These are phyloP conservation scores for Hyaloperonospora arabidopsidis DNA, from an alignment of 352 stramenopile species.

Conservation along the genomic window DNA sequence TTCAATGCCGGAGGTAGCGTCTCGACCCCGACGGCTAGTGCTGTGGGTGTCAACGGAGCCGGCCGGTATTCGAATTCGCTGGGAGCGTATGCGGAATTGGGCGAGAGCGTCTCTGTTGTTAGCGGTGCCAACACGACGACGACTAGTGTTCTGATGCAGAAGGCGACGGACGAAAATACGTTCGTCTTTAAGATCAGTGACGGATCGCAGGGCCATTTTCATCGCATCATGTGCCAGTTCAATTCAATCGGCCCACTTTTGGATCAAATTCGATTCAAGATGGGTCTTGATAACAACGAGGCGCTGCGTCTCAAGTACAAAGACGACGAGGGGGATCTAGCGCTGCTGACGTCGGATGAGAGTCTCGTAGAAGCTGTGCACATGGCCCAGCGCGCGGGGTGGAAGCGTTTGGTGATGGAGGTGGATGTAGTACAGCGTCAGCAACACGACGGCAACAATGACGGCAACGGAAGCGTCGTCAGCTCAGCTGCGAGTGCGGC, in stretches of 20 bases:
- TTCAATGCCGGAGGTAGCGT: constrained; percentile 33
- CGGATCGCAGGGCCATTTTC: constrained; percentile 66
- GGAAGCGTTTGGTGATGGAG: constrained; percentile 77
- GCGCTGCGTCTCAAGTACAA: constrained; percentile 81
- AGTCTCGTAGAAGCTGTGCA: constrained; percentile 79
- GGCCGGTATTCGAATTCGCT: constrained; percentile 44
- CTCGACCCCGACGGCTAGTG: constrained; percentile 29
- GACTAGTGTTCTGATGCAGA: constrained; percentile 66
- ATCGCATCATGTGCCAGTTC: constrained; percentile 78
- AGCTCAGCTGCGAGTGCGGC: constrained; percentile 21
- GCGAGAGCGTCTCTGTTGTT: constrained; percentile 82
- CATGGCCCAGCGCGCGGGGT: constrained; percentile 78
- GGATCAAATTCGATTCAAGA: constrained; percentile 78
- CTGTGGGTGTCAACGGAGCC: constrained; percentile 29
- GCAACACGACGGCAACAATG: constrained; percentile 26
- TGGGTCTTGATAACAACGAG: constrained; percentile 49
- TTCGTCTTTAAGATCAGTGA: constrained; percentile 89
- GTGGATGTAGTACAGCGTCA: constrained; percentile 67
- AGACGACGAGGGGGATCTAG: constrained; percentile 82
- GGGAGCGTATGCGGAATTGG: constrained; percentile 71
- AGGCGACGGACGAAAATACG: constrained; percentile 50
- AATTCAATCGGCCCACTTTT: constrained; percentile 62
- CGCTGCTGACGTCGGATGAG: constrained; percentile 77
- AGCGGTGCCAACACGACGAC: constrained; percentile 69
- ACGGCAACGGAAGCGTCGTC: constrained; percentile 30